A percentile compares a stretch with the other conserved stretches of the same genome.
These are phyloP conservation scores for Kluyveromyces lactis DNA, from an alignment of 805 yeast species.

Conservation along the genomic window DNA sequence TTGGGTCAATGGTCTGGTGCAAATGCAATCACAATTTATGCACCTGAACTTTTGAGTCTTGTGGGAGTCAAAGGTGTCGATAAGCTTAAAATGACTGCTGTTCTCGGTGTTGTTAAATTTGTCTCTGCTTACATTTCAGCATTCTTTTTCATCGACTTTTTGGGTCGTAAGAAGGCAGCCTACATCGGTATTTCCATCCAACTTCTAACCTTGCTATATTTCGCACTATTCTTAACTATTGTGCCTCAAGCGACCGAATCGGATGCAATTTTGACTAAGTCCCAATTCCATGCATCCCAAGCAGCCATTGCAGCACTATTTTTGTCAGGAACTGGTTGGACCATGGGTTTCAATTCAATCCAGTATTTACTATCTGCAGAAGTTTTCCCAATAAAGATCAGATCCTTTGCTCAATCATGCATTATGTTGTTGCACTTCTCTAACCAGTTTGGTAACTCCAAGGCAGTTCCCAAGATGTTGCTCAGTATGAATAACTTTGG, in stretches of 20 bases:
- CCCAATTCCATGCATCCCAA: conserved; percentile 29
- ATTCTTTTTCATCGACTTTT: conserved; percentile 37
- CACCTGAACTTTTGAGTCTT: neutral
- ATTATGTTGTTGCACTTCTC: conserved; percentile 1
- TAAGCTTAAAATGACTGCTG: conserved; percentile 6
- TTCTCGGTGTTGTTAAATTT: conserved; percentile 43
- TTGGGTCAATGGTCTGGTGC: conserved; percentile 1
- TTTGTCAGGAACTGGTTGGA: conserved; percentile 31
- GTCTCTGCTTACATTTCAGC: conserved; percentile 38
- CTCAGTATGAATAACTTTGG: conserved; percentile 37
- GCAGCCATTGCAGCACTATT: conserved; percentile 40
- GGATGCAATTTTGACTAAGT: conserved; percentile 10
- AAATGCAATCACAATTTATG: neutral
- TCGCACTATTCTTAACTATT: conserved; percentile 40
- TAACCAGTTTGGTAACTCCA: conserved; percentile 35
- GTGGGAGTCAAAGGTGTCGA: conserved; percentile 37
- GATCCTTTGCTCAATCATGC: conserved; percentile 34
- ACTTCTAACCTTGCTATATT: conserved; percentile 38
- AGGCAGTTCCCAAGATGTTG: conserved; percentile 43
- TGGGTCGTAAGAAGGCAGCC: conserved; percentile 39
- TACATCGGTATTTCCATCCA: conserved; percentile 33
- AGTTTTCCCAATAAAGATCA: conserved; percentile 36
- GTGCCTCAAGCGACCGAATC: conserved; percentile 23
- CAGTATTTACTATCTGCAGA: conserved; percentile 34
- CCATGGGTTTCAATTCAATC: conserved; percentile 27